These are phyloP conservation scores for Aspergillus ustus DNA, from an alignment of 2,329 filamentous ascomycete species.

Conservation along the genomic window DNA sequence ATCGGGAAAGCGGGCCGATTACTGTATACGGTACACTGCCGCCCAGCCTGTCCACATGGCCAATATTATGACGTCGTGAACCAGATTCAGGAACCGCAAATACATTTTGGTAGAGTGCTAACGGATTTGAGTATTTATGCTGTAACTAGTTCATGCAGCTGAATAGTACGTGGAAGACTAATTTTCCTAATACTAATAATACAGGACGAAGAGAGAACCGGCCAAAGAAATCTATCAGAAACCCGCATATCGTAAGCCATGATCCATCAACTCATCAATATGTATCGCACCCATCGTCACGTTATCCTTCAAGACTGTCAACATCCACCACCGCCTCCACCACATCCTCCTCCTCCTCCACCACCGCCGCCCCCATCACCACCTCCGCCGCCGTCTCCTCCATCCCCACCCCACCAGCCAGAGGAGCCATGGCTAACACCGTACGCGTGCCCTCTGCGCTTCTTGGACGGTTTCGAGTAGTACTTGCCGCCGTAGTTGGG, in stretches of 20 bases:
- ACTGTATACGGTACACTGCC: conserved; percentile 8
- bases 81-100: too few species aligned
- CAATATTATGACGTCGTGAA: background rate
- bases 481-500: background rate
- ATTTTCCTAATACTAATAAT: background rate
- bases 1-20: conserved; percentile 23
- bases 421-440: background rate
- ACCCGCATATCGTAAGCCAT: background rate
- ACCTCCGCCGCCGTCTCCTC: background rate
- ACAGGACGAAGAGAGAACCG: background rate
- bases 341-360: background rate
- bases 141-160: too few species aligned
- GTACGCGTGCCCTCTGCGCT: background rate
- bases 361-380: background rate
- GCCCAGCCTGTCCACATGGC: conserved; percentile 6
- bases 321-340: background rate
- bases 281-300: background rate
- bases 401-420: background rate
- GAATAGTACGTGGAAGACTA: background rate
- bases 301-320: background rate
- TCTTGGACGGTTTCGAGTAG: background rate
- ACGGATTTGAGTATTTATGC: too few species aligned
- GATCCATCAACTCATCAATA: background rate
- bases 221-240: background rate
- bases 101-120: too few species aligned